Conservation (phyloP, 805 yeast species). For the Limtongia smithiae region DNA sequence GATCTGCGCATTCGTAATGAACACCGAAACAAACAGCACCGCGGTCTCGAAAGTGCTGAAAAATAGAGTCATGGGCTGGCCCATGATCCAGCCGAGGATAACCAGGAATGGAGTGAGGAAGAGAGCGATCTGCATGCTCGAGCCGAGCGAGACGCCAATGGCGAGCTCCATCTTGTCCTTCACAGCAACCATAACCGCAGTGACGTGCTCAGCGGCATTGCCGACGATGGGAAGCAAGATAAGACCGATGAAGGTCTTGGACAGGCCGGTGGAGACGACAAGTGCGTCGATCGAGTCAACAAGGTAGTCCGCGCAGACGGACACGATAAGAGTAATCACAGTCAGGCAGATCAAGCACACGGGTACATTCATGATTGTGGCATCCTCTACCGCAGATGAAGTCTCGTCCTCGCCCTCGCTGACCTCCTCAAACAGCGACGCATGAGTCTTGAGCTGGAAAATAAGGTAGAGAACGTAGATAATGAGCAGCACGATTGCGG, state of each 20-base stretch:
- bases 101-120: conserved; percentile 96
- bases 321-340: conserved; percentile 69
- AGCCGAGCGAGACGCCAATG: conserved; percentile 93
- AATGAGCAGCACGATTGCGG: conserved; percentile 70
- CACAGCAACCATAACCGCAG: conserved; percentile 91
- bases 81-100: conserved; percentile 85
- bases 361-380: conserved; percentile 45
- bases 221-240: conserved; percentile 95
- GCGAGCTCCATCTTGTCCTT: conserved; percentile 98
- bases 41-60: conserved; percentile 94
- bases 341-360: conserved; percentile 47
- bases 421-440: conserved; percentile 27
- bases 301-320: conserved; percentile 87
- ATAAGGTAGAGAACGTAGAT: conserved; percentile 75
- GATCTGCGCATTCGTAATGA: conserved; percentile 66
- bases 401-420: conserved; percentile 39
- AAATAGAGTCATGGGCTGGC: conserved; percentile 86
- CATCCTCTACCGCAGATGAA: conserved; percentile 35
- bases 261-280: conserved; percentile 77
- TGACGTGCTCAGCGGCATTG: conserved; percentile 97
- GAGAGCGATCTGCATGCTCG: conserved; percentile 89
- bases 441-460: conserved; percentile 87
- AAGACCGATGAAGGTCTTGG: conserved; percentile 92
- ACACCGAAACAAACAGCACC: conserved; percentile 82
- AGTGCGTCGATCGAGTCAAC: conserved; percentile 91